Evolutionary conservation across 1,139 yeast genomes (phyloP).

Genomic region (Scheffersomyces lignicola): DNA sequence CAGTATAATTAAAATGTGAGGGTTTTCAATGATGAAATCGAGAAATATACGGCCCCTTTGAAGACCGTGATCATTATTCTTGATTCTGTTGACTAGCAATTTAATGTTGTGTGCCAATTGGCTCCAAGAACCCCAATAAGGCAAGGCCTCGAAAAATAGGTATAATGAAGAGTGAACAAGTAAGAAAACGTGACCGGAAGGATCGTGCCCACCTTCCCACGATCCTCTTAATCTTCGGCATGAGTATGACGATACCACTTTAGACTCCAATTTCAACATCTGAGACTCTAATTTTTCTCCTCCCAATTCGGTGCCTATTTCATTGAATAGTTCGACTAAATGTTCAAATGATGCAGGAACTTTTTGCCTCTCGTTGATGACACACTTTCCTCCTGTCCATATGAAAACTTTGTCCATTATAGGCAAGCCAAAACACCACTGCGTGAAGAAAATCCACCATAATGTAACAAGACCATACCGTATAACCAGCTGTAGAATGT

Average conservation of each 20-base stretch:
- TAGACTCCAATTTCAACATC: conserved; percentile 17
- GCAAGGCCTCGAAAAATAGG: conserved; percentile 63
- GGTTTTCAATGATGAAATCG: conserved; percentile 28
- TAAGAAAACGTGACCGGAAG: conserved; percentile 90
- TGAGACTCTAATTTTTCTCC: conserved; percentile 8
- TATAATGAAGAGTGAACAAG: conserved; percentile 71
- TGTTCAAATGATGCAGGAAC: conserved; percentile 6
- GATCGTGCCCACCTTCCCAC: conserved; percentile 96
- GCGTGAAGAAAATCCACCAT: conserved; percentile 85
- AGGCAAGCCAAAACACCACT: conserved; percentile 87
- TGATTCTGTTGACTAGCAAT: conserved; percentile 4
- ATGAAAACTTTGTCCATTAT: conserved; percentile 84
- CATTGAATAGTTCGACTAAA: conserved; percentile 7
- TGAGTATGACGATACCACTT: conserved; percentile 39
- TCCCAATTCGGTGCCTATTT: conserved; percentile 4
- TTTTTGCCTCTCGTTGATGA: conserved; percentile 14
- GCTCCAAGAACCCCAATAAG: conserved; percentile 34
- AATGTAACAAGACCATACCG: conserved; percentile 55
- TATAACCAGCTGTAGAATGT: conserved; percentile 22
- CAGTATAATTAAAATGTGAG: conserved; percentile 41
- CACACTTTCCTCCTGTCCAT: conserved; percentile 81
- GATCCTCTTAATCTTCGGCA: conserved; percentile 67
- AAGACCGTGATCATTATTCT: neutral
- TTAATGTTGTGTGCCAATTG: conserved; percentile 6
- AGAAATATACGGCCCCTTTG: neutral